Evolutionary conservation across 2,329 filamentous ascomycete species (phyloP), one percentile per base, ranked within the genome.

Genomic region (Arachnomyces sp.): DNA sequence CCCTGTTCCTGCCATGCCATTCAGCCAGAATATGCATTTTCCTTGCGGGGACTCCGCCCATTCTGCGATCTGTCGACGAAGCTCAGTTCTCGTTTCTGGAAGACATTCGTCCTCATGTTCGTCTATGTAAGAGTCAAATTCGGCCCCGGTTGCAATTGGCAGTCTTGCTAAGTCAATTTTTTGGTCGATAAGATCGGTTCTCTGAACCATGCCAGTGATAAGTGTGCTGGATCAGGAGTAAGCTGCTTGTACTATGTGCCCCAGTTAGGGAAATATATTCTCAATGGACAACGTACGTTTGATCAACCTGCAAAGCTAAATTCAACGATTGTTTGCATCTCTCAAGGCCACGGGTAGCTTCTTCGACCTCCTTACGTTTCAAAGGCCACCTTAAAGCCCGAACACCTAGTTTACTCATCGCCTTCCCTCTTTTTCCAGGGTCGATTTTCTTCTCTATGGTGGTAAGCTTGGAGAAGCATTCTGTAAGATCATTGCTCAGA

Each of bases 301-400:
- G 56, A 44, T 59, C 51, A 7, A 54, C 39, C 32, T 54, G 45
- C 18, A 60, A 44, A 15, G 52, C 48, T 3, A 56, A 40, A 14
- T 33, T 30, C 15, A 63, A 54, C 9, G 38, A 49, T 7, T 46
- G 34, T 35, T 54, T 55, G 35, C 53, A 50, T 43, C 46, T 44
- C 35, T 56, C 49, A 3, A 59, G 35, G 4, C 45, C 42, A 7
- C 34, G 15, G 5, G 51, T 39, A 14, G 45, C 16, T 5, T 45
- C 34, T 5, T 54, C 50, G 7, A 61, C 44, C 29, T 59, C 52
- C 13, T 34, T 30, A 28, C 48, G 48, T 28, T 53, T 48, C 28
- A 61, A 44, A 3, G 57, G 55, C 55, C 57, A 61, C 31, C 54
- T 58, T 13, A 59, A 44, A 13, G 53, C 49, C 39, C 55, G 50